Percentiles rank a stretch among this genome's conserved stretches.
Conservation (phyloP, 2,329 filamentous ascomycete species). For the Fusarium sp. region DNA sequence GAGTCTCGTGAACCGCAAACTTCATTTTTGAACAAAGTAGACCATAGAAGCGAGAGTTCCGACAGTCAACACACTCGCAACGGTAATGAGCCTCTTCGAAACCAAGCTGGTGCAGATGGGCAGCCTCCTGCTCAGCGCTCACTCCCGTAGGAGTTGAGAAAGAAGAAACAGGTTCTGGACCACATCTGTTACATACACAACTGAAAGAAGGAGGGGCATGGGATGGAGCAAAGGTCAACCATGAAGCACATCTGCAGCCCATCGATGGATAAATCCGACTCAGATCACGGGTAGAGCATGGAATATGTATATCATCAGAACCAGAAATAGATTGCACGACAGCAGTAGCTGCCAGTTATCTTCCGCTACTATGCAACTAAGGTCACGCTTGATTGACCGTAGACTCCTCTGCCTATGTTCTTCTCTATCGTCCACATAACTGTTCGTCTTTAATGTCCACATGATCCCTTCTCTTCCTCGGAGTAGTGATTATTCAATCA, state of each 20-base stretch:
- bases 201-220: neutral
- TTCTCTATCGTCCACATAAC: conserved; percentile 25
- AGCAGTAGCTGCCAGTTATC: conserved; percentile 29
- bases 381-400: conserved; percentile 21
- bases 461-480: conserved; percentile 20
- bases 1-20: neutral
- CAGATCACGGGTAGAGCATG: neutral
- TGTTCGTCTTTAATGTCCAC: conserved; percentile 15
- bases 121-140: neutral
- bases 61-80: neutral
- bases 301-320: conserved; percentile 22
- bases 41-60: neutral
- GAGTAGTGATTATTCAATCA: conserved; percentile 20
- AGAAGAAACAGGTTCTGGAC: neutral
- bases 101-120: neutral
- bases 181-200: neutral
- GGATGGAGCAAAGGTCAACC: neutral
- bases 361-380: conserved; percentile 23
- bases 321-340: conserved; percentile 33
- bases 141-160: neutral
- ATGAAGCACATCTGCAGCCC: neutral
- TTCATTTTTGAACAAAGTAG: neutral
- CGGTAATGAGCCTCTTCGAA: neutral
- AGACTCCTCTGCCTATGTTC: conserved; percentile 18
- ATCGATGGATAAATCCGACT: neutral